phyloP scores from a whole-genome alignment of 345 rosid species.

The Trapa incisa region DNA sequence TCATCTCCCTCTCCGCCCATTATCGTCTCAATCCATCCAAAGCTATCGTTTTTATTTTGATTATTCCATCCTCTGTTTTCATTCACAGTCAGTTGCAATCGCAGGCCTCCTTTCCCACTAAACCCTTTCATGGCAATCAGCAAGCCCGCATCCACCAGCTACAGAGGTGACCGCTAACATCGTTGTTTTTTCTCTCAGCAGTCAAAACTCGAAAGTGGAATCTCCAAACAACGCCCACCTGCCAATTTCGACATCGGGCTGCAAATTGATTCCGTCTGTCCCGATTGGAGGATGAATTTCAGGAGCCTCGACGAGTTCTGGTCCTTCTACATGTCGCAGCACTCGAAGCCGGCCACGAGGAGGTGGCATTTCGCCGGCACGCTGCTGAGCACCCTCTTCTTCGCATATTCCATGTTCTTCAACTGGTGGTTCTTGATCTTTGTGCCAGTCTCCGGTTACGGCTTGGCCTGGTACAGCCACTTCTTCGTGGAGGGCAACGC shows the following conservation, averaged over 20 bases:
- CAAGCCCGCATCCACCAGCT: too few species aligned
- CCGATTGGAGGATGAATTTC: slow-evolving; percentile 50
- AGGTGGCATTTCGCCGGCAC: slow-evolving; percentile 83
- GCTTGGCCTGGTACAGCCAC: slow-evolving; percentile 89
- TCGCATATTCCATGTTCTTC: slow-evolving; percentile 43
- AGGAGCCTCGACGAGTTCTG: slow-evolving; percentile 89
- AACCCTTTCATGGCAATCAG: too few species aligned
- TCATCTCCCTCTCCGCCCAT: too few species aligned
- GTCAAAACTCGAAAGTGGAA: background rate
- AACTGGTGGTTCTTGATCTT: slow-evolving; percentile 44
- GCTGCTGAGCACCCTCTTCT: slow-evolving; percentile 29
- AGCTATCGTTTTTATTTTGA: too few species aligned
- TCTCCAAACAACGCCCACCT: background rate
- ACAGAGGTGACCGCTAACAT: too few species aligned
- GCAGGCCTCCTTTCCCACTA: too few species aligned
- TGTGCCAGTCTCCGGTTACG: slow-evolving; percentile 71
- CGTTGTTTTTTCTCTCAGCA: too few species aligned
- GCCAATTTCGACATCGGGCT: background rate
- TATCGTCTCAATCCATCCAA: too few species aligned
- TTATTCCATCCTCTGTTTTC: too few species aligned
- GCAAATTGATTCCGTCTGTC: background rate
- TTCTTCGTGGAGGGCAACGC: slow-evolving; percentile 85
- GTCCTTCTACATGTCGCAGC: slow-evolving; percentile 80
- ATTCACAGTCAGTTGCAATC: too few species aligned
- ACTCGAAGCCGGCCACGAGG: slow-evolving; percentile 78